Conservation (phyloP, 2,329 filamentous ascomycete genomes). For the Juglanconis sp. region DNA sequence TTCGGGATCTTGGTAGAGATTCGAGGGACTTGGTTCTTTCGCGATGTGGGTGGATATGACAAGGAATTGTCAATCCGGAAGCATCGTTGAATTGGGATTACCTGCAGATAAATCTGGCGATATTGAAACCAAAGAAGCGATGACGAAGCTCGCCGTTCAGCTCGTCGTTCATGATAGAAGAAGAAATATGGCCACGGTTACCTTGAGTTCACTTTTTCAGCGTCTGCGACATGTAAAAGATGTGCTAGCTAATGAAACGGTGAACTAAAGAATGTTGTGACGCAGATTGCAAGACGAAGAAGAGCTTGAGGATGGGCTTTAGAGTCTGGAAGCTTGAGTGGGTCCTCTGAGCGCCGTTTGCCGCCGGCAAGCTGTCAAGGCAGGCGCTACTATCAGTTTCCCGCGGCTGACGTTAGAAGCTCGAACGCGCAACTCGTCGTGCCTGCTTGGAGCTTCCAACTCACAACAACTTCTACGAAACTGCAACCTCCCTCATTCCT, state of each 20-base stretch:
- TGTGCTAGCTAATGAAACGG: not conserved
- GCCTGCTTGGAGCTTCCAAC: conserved; percentile 1
- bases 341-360: not conserved
- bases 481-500: not conserved
- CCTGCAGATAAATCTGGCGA: too few species aligned
- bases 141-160: too few species aligned
- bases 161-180: not conserved
- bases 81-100: not conserved
- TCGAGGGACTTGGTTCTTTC: not conserved
- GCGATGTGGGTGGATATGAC: too few species aligned
- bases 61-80: not conserved
- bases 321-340: not conserved
- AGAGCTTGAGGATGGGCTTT: not conserved
- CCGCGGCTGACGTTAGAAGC: not conserved
- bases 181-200: not conserved
- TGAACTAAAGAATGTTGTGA: not conserved
- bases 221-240: not conserved
- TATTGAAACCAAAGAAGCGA: too few species aligned
- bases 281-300: not conserved
- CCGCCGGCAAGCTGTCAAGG: not conserved
- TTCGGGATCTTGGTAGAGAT: not conserved
- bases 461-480: not conserved
- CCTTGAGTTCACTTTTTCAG: not conserved
- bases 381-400: not conserved
- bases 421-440: conserved; percentile 5